A percentile compares a stretch with the other conserved stretches of the same genome.
phyloP scores from a whole-genome alignment of 176 grass and related monocot species.

The Aegilops tauschii region DNA sequence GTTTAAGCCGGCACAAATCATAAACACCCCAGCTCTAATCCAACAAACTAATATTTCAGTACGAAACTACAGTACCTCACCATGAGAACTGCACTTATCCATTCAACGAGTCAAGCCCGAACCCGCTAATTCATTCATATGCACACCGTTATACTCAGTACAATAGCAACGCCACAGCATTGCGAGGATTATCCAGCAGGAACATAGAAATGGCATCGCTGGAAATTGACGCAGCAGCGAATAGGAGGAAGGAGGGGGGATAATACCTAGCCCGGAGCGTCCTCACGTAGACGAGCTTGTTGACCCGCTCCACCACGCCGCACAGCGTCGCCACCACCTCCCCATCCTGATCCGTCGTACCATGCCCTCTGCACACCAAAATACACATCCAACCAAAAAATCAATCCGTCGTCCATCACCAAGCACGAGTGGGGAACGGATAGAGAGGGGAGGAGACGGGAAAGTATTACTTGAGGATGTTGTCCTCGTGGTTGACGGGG shows the following conservation, averaged over 20 bases:
- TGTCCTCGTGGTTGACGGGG: conserved; percentile 85
- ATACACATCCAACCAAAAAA: neutral
- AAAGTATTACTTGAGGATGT: conserved; percentile 77
- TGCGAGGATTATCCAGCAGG: neutral
- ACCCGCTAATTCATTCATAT: neutral
- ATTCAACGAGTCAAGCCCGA: neutral
- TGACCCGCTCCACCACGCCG: conserved; percentile 86
- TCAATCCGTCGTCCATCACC: neutral
- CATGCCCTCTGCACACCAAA: conserved; percentile 62
- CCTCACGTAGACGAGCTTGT: conserved; percentile 91
- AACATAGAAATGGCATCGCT: neutral
- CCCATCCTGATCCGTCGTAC: conserved; percentile 68
- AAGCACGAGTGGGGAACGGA: neutral
- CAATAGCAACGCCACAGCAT: neutral
- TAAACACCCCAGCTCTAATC: neutral
- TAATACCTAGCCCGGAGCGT: conserved; percentile 72
- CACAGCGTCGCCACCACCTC: conserved; percentile 90
- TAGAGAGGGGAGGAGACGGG: neutral
- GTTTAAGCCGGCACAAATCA: neutral
- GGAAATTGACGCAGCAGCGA: neutral
- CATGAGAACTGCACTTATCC: neutral
- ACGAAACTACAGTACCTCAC: neutral
- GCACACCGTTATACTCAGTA: neutral
- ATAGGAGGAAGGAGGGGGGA: neutral
- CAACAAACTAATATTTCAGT: neutral